Evolutionary conservation across 305 asterid species (phyloP), one percentile per base, ranked within the genome.

Genomic region (Fraxinus greggii): DNA sequence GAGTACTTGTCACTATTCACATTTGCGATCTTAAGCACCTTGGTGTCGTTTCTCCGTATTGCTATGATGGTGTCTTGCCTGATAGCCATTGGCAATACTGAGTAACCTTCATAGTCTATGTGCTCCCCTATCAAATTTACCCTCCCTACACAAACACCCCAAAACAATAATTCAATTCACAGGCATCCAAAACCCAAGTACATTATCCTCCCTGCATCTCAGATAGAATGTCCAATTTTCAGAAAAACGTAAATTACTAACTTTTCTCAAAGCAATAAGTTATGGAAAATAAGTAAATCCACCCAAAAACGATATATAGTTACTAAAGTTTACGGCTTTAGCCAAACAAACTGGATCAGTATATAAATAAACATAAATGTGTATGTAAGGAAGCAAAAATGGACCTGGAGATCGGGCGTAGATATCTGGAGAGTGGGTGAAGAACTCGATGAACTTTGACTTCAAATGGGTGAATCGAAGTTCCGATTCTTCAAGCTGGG

Each of bases 91-190:
- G 98, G 99, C 92, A 94, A 87, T 59, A 96, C 98, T 4, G 99
- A 96, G 88, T 94, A 96, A 1, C 99, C 99, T 88, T 96, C 99
- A 74, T 96, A 96, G 79, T 96, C 99, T 85, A 96, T 91, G 84
- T 96, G 99, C 86, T 96, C 99, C 61, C 99, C 99, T 23, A 96
- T 96, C 95, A 96, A 89, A 91, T 96, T 96, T 86, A 96, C 99
- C 67, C 89, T 98, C 89, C 85, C 99, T 98, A 91, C 74, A 72
- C 81, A 56, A 56, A 56, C 67, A 56, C 12, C 67, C 28, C 67
- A 7, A 56, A 56, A 56, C 26, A 56, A 19, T 56, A 7, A 56
- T 54, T 54, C 72, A 6, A 26, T 54, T 54, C 63, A n/a, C 63
- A 54, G 63, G 24, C 63, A n/a, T n/a, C 63, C 63, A 54, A 54